Evolutionary conservation across 2,329 filamentous ascomycete genomes (phyloP).

Genomic region (Cryphonectria japonica): DNA sequence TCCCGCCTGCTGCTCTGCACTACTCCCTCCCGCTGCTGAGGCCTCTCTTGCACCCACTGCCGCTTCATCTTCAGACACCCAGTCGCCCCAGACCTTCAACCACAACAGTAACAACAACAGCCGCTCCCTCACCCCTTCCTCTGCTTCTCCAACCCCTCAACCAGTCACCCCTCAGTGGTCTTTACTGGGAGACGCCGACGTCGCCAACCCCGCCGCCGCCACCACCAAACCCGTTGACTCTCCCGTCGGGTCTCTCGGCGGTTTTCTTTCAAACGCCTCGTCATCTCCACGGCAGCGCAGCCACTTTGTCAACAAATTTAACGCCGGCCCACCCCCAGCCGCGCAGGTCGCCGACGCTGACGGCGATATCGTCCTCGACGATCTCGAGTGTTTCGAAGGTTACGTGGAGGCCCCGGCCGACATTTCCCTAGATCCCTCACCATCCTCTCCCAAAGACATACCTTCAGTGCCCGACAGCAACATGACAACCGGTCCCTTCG

Average conservation of each 20-base stretch:
- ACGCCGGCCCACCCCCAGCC: slow-evolving; percentile 32
- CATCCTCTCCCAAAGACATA: slow-evolving; percentile 30
- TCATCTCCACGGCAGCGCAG: slow-evolving; percentile 31
- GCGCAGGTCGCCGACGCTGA: slow-evolving; percentile 27
- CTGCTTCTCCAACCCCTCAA: slow-evolving; percentile 47
- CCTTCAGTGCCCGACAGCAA: slow-evolving; percentile 45
- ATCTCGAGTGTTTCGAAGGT: slow-evolving; percentile 37
- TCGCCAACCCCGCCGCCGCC: slow-evolving; percentile 34
- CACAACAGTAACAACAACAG: slow-evolving; percentile 36
- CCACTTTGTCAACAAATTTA: slow-evolving; percentile 33
- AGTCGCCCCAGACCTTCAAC: slow-evolving; percentile 29
- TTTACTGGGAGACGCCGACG: slow-evolving; percentile 31
- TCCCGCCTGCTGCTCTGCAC: slow-evolving; percentile 19
- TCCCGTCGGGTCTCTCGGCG: slow-evolving; percentile 34
- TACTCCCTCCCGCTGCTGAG: slow-evolving; percentile 31
- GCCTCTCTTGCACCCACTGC: slow-evolving; percentile 33
- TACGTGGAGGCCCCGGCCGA: slow-evolving; percentile 26
- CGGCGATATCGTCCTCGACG: slow-evolving; percentile 36
- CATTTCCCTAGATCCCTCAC: background rate
- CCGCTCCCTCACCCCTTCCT: slow-evolving; percentile 42
- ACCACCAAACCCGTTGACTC: slow-evolving; percentile 29
- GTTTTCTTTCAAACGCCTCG: slow-evolving; percentile 32
- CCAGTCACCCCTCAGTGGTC: slow-evolving; percentile 49
- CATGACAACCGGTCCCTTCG: slow-evolving; percentile 65
- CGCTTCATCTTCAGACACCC: slow-evolving; percentile 39